Conservation (phyloP, 345 rosid genomes). For the Bruguiera parviflora region DNA sequence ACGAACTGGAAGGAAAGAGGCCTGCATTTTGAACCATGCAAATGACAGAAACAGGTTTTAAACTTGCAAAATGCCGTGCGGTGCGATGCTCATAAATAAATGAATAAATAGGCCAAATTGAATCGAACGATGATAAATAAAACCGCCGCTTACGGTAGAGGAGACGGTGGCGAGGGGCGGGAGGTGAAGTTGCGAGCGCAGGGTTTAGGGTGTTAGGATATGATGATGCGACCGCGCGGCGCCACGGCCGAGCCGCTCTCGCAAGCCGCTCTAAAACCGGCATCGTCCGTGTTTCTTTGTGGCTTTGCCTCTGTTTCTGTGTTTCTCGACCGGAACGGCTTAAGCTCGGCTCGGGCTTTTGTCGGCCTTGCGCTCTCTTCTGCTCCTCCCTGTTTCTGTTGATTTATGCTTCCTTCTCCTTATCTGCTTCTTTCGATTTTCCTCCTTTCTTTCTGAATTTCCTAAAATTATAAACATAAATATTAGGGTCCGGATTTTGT, state of each 20-base stretch:
- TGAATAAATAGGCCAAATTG: neutral
- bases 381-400: too few species aligned
- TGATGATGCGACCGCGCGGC: conserved; percentile 18
- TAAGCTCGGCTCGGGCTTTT: too few species aligned
- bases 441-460: too few species aligned
- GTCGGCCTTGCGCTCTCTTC: too few species aligned
- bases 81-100: neutral
- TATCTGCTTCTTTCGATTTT: too few species aligned
- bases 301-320: too few species aligned
- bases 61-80: neutral
- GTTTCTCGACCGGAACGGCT: too few species aligned
- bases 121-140: neutral
- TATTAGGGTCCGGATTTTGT: too few species aligned
- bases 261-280: conserved; percentile 37
- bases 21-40: neutral
- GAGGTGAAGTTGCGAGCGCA: conserved; percentile 19
- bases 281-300: conserved; percentile 27
- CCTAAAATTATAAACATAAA: too few species aligned
- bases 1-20: conserved; percentile 18
- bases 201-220: conserved; percentile 33
- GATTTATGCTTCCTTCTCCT: too few species aligned
- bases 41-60: neutral
- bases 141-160: conserved; percentile 26
- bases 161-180: conserved; percentile 23
- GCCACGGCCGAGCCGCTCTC: conserved; percentile 35